Evolutionary conservation across 768 basidiomycete species (phyloP).

Genomic region (Hericium rajendrae): DNA sequence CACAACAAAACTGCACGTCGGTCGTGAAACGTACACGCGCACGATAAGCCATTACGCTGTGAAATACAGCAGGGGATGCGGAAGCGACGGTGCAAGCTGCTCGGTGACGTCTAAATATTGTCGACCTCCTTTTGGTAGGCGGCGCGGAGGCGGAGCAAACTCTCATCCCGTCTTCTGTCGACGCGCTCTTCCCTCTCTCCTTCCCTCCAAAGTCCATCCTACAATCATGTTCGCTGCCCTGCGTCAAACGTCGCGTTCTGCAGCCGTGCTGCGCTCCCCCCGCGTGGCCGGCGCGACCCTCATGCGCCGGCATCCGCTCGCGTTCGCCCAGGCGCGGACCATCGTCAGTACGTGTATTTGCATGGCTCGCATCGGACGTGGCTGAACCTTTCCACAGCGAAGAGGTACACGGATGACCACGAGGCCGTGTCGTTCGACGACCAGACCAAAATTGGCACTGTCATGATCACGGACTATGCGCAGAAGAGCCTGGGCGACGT

Average conservation of each 20-base stretch:
- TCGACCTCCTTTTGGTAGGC: background rate
- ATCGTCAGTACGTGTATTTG: slow-evolving; percentile 45
- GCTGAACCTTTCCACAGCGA: slow-evolving; percentile 35
- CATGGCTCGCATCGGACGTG: background rate
- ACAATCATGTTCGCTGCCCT: slow-evolving; percentile 21
- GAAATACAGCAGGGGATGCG: background rate
- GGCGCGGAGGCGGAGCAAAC: too few species aligned
- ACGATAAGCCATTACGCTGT: background rate
- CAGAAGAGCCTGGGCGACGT: slow-evolving; percentile 90
- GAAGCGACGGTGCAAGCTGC: background rate
- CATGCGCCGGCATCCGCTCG: slow-evolving; percentile 5
- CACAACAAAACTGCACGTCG: too few species aligned
- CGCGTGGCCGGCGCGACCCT: background rate
- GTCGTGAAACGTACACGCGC: too few species aligned
- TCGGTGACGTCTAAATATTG: background rate
- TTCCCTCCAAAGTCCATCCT: background rate
- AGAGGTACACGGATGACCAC: slow-evolving; percentile 80
- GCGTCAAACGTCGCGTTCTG: slow-evolving; percentile 22
- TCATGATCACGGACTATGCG: slow-evolving; percentile 88
- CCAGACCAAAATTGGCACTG: slow-evolving; percentile 61
- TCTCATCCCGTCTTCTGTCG: too few species aligned
- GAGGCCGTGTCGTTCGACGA: slow-evolving; percentile 80
- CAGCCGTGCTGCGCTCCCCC: background rate
- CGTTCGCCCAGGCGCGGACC: slow-evolving; percentile 31
- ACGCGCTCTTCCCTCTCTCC: background rate